Percentiles rank a stretch among this genome's conserved stretches.
phyloP scores from a whole-genome alignment of 805 yeast species.

The Kuraishia borneana region DNA sequence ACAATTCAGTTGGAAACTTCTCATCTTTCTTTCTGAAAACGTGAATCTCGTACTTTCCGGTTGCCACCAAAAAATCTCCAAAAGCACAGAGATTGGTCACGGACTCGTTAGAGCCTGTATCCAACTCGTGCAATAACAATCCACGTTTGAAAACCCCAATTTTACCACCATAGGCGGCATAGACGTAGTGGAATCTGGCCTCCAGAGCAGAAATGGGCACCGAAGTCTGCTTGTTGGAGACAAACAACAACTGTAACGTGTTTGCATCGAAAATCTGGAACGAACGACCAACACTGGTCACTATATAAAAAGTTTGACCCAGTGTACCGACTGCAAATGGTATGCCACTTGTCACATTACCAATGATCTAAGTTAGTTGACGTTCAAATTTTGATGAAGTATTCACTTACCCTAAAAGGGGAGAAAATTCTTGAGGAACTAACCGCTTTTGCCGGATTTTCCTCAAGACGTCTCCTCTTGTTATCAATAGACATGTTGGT shows the following conservation, averaged over 20 bases:
- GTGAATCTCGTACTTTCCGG: slow-evolving; percentile 24
- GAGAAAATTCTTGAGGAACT: slow-evolving; percentile 54
- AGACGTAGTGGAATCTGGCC: slow-evolving; percentile 79
- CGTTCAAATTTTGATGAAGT: not conserved
- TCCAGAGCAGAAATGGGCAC: slow-evolving; percentile 57
- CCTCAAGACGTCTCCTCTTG: not conserved
- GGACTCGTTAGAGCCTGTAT: slow-evolving; percentile 6
- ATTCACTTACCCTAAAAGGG: slow-evolving; percentile 55
- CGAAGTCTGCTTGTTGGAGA: slow-evolving; percentile 70
- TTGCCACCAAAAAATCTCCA: slow-evolving; percentile 66
- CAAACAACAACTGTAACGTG: slow-evolving; percentile 73
- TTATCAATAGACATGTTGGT: not conserved
- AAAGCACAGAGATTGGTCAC: slow-evolving; percentile 27
- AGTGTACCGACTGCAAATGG: slow-evolving; percentile 86
- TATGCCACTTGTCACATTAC: slow-evolving; percentile 75
- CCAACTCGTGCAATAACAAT: slow-evolving; percentile 33
- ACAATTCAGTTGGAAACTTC: slow-evolving; percentile 48
- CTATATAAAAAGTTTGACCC: slow-evolving; percentile 80
- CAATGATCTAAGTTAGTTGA: slow-evolving; percentile 30
- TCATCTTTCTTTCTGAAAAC: slow-evolving; percentile 41
- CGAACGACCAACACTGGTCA: slow-evolving; percentile 79
- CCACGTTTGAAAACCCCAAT: slow-evolving; percentile 84
- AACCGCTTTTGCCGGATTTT: not conserved
- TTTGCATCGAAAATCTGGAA: slow-evolving; percentile 93
- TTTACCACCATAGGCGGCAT: slow-evolving; percentile 58